Percentiles rank a stretch among this genome's conserved stretches.
Evolutionary conservation across 2,329 filamentous ascomycete species (phyloP).

Genomic region (Meredithiella fracta): DNA sequence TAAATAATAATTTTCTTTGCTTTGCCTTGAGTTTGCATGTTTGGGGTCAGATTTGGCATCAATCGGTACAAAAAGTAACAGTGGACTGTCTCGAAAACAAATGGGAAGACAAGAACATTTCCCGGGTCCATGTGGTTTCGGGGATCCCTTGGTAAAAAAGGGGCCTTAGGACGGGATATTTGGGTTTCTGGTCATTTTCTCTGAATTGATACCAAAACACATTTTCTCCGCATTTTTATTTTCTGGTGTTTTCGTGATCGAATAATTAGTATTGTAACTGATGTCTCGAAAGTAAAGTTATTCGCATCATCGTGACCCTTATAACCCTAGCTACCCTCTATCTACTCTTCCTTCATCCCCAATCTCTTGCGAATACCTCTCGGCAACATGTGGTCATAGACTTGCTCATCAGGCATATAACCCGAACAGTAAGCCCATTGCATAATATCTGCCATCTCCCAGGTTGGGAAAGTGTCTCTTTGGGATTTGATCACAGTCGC

Average conservation of each 20-base stretch:
- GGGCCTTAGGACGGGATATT: conserved; percentile 6
- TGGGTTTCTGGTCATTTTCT: conserved; percentile 9
- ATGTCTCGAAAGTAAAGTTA: not conserved
- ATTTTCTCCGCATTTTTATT: conserved; percentile 2
- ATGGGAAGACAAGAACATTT: conserved; percentile 9
- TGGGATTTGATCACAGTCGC: conserved; percentile 31
- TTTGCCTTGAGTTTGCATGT: not conserved
- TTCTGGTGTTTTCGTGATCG: not conserved
- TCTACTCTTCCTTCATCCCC: not conserved
- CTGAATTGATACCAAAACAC: conserved; percentile 10
- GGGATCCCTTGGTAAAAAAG: conserved; percentile 8
- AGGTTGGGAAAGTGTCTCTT: conserved; percentile 21
- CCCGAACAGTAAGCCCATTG: not conserved
- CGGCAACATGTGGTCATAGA: not conserved
- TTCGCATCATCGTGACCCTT: no score
- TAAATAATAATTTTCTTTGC: not conserved
- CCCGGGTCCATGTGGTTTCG: conserved; percentile 9
- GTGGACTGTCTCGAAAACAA: conserved; percentile 5
- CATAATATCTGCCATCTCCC: not conserved
- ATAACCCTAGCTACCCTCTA: not conserved
- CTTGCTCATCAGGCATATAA: not conserved
- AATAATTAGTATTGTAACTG: not conserved
- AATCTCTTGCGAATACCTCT: not conserved
- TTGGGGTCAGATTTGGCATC: conserved; percentile 10
- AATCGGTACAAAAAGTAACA: conserved; percentile 13